A percentile compares a stretch with the other conserved stretches of the same genome.
Conservation (phyloP, 306 rosid genomes). For the Coriaria nepalensis region DNA sequence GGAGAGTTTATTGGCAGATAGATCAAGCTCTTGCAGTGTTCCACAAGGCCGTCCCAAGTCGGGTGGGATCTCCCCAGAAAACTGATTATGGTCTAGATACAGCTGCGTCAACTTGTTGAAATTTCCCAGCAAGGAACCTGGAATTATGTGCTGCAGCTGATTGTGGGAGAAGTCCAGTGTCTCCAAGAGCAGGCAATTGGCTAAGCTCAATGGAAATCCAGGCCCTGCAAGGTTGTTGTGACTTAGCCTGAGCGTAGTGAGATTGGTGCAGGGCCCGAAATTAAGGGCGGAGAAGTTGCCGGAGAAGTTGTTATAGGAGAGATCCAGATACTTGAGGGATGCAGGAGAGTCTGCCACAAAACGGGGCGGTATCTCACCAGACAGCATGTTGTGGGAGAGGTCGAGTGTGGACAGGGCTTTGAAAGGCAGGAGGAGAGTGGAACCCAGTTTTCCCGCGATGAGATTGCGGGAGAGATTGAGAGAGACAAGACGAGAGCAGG, state of each 20-base stretch:
- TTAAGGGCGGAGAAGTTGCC: slow-evolving; percentile 24
- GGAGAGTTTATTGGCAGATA: slow-evolving; percentile 34
- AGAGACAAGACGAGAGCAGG: slow-evolving; percentile 20
- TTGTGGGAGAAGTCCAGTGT: slow-evolving; percentile 47
- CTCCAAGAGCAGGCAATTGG: slow-evolving; percentile 27
- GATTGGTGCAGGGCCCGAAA: slow-evolving; percentile 31
- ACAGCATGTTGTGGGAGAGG: slow-evolving; percentile 33
- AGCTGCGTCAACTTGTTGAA: slow-evolving; percentile 36
- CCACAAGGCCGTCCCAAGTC: slow-evolving; percentile 35
- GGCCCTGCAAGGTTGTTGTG: slow-evolving; percentile 23
- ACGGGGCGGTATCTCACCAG: slow-evolving; percentile 28
- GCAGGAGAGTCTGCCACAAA: slow-evolving; percentile 19
- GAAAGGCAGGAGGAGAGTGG: slow-evolving; percentile 15
- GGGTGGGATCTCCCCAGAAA: slow-evolving; percentile 38
- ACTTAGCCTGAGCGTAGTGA: slow-evolving; percentile 27
- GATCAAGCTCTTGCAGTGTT: slow-evolving; percentile 38
- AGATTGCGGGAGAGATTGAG: slow-evolving; percentile 42
- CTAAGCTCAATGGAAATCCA: slow-evolving; percentile 30
- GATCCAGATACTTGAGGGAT: slow-evolving; percentile 34
- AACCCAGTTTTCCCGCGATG: slow-evolving; percentile 31
- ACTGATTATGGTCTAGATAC: slow-evolving; percentile 27
- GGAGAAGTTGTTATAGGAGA: slow-evolving; percentile 46
- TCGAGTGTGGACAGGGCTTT: slow-evolving; percentile 28
- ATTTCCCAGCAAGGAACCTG: slow-evolving; percentile 24
- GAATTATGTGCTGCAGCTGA: slow-evolving; percentile 26